A percentile compares a stretch with the other conserved stretches of the same genome.
Evolutionary conservation across 176 grass and related monocot species (phyloP).

Genomic region (Bonia amplexicaulis): DNA sequence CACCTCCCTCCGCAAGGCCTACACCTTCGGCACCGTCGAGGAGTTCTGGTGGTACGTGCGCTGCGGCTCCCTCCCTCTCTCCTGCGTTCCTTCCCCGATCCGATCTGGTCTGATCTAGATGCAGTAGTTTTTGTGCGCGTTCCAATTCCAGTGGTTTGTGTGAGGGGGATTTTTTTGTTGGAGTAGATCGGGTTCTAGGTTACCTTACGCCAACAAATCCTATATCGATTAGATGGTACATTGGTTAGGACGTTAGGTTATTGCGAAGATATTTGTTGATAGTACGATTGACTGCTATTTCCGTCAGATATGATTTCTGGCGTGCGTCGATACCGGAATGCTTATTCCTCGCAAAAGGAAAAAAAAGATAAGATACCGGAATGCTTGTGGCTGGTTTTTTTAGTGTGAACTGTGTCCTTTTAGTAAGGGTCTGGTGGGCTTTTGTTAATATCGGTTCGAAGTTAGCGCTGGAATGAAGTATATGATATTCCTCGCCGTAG

Average conservation of each 20-base stretch:
- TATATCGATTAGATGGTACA: not conserved
- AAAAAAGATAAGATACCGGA: not conserved
- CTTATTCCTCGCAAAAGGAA: not conserved
- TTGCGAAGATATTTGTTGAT: not conserved
- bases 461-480: not conserved
- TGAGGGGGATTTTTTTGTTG: not conserved
- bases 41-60: constrained; percentile 83
- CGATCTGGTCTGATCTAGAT: constrained; percentile 26
- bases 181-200: not conserved
- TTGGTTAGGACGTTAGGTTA: not conserved
- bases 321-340: not conserved
- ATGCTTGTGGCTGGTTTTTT: not conserved
- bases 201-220: not conserved
- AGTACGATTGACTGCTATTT: not conserved
- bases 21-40: constrained; percentile 95
- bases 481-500: not conserved
- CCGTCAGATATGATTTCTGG: not conserved
- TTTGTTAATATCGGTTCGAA: not conserved
- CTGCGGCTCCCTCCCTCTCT: not conserved
- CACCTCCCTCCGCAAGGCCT: constrained; percentile 70
- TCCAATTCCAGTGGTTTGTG: not conserved
- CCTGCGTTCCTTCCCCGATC: not conserved
- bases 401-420: not conserved
- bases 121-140: not conserved
- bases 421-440: not conserved